A percentile compares a stretch with the other conserved stretches of the same genome.
These are phyloP conservation scores for Vigna reflexopilosa DNA, from an alignment of 306 rosid species.

Conservation along the genomic window DNA sequence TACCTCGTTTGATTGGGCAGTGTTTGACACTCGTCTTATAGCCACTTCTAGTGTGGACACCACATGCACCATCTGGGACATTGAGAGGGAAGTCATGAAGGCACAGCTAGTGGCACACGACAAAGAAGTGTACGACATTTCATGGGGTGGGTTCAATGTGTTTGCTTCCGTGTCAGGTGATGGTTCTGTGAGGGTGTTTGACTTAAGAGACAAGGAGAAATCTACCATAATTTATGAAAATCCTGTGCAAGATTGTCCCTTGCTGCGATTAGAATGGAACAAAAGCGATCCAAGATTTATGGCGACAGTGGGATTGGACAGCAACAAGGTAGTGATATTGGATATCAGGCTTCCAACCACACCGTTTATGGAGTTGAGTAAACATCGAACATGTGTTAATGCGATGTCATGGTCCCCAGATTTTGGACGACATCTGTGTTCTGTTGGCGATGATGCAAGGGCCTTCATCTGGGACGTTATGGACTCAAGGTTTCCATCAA, in stretches of 20 bases:
- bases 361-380: constrained; percentile 60
- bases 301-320: constrained; percentile 66
- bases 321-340: constrained; percentile 61
- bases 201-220: constrained; percentile 68
- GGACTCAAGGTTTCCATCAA: constrained; percentile 36
- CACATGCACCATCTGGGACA: constrained; percentile 71
- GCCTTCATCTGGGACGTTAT: constrained; percentile 76
- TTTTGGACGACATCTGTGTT: constrained; percentile 60
- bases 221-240: constrained; percentile 74
- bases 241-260: constrained; percentile 49
- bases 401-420: constrained; percentile 69
- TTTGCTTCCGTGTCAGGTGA: constrained; percentile 80
- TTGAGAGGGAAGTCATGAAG: constrained; percentile 63
- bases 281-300: constrained; percentile 70
- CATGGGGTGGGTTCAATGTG: constrained; percentile 74
- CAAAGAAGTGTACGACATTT: constrained; percentile 73
- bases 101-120: constrained; percentile 76
- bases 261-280: constrained; percentile 74
- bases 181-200: constrained; percentile 72
- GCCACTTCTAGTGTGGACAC: constrained; percentile 68
- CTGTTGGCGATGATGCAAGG: constrained; percentile 66
- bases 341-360: constrained; percentile 72
- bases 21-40: constrained; percentile 47
- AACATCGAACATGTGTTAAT: constrained; percentile 65
- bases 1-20: constrained; percentile 70